Base-by-base conservation (phyloP, 164 flowering plant genomes). In the Kingdonia uniflora region DNA sequence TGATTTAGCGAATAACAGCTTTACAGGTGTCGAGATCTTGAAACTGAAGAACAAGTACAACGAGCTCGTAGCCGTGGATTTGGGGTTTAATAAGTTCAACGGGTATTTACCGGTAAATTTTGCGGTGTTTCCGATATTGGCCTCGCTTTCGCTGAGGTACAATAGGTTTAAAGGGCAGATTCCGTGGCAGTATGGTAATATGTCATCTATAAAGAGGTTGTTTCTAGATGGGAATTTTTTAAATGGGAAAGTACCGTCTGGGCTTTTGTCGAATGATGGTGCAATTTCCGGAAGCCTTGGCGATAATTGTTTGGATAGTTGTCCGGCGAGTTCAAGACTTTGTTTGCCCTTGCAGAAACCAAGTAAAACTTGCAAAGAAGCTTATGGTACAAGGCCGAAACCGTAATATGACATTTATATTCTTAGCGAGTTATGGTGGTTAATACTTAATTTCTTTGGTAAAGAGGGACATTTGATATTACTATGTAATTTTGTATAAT, bases 171-270 rank as follows among this genome's bases (percentile, higher is more conserved):
- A 71, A 0, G 94, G 94, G n/a, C 69, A 66, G 19, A 87, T 90
- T 59, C 91, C 95, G 23, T 39, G 45, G 78, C 80, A 71, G 51
- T 82, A 63, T 62, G 68, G 81, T 45, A 63, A 66, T 64, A 80
- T 70, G 53, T 54, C 57, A 52, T 47, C 70, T 0, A 43, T 90
- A 57, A 74, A 56, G 65, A 71, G 97, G 63, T 51, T 90, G 65
- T 86, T 51, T 49, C 55, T 87, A 35, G 95, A 86, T 46, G 95
- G 95, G 15, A 90, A 90, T 62, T 87, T 63, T 69, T 45, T 90
- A 56, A 84, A 63, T 14, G 97, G 97, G 21, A 77, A 68, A 37
- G 82, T 82, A 33, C 95, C 97, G 73, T 59, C 49, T 11, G 76
- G 65, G 55, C 67, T 89, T 0, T 71, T 86, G 45, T 20, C 80